phyloP scores from a whole-genome alignment of 805 yeast genomes.

The Tetrapisispora arboricola region DNA sequence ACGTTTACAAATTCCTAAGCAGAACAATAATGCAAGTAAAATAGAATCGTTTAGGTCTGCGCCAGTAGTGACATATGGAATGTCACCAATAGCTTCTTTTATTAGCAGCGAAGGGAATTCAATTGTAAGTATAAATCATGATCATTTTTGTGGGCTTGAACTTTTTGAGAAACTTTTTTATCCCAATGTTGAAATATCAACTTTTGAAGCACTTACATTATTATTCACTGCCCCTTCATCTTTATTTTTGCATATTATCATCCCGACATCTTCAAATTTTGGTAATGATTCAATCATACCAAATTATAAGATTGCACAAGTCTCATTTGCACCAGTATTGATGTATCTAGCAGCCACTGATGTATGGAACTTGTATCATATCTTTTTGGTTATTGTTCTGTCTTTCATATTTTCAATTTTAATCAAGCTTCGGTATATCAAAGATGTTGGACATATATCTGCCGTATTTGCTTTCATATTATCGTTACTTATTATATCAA shows the following conservation, averaged over 20 bases:
- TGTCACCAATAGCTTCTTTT: neutral
- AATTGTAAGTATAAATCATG: neutral
- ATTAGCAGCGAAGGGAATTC: neutral
- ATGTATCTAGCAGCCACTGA: neutral
- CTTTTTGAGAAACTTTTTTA: neutral
- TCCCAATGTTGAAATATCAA: neutral
- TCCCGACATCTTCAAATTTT: constrained; percentile 10
- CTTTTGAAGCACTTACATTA: constrained; percentile 12
- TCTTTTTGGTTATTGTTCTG: neutral
- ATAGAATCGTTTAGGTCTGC: neutral
- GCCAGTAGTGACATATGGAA: neutral
- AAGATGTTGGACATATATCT: constrained; percentile 1
- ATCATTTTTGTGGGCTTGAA: constrained; percentile 1
- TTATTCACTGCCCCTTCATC: constrained; percentile 19
- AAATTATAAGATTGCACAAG: constrained; percentile 7
- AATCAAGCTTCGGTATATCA: neutral
- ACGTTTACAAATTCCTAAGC: neutral
- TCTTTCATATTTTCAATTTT: neutral
- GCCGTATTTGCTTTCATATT: constrained; percentile 52
- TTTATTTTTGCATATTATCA: constrained; percentile 8
- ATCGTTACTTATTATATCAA: constrained; percentile 59
- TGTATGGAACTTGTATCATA: neutral
- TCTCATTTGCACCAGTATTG: constrained; percentile 8
- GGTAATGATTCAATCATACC: constrained; percentile 3
- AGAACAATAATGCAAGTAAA: too few species aligned